Conservation (phyloP, 169 alveolate genomes). For the Haemoproteus tartakovskyi region DNA sequence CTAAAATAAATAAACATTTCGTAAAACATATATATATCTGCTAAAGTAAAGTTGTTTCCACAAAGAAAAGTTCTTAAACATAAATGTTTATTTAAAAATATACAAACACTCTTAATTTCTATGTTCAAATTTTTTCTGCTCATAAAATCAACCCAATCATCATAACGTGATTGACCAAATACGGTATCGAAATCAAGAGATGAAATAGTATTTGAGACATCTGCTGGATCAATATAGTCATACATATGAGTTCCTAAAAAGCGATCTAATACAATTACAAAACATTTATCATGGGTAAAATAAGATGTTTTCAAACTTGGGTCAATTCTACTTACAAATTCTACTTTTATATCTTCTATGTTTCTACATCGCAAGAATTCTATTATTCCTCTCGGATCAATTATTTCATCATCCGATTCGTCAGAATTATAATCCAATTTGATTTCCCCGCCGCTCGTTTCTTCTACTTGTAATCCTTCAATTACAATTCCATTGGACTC, state of each 20-base stretch:
- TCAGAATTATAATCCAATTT: no score
- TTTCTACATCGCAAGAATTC: constrained; percentile 15
- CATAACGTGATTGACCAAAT: constrained; percentile 37
- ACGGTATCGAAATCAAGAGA: no score
- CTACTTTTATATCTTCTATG: constrained; percentile 37
- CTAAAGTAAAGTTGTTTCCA: constrained; percentile 15
- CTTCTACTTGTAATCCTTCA: no score
- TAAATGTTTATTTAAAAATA: constrained; percentile 30
- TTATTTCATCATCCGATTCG: no score
- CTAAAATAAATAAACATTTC: constrained; percentile 45
- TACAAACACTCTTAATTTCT: constrained; percentile 19
- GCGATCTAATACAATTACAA: constrained; percentile 37
- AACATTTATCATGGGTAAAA: constrained; percentile 28
- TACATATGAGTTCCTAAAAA: constrained; percentile 32
- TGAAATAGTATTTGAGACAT: no score
- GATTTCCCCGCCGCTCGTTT: no score
- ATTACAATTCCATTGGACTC: no score
- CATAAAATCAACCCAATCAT: constrained; percentile 57
- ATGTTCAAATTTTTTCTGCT: constrained; percentile 4
- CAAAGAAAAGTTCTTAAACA: constrained; percentile 30
- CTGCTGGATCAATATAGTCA: background rate
- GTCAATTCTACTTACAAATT: constrained; percentile 5
- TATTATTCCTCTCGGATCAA: no score
- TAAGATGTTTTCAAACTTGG: background rate
- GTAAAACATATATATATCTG: constrained; percentile 42